phyloP scores from a whole-genome alignment of 1,284 basidiomycete genomes.

The Athelia sp. region DNA sequence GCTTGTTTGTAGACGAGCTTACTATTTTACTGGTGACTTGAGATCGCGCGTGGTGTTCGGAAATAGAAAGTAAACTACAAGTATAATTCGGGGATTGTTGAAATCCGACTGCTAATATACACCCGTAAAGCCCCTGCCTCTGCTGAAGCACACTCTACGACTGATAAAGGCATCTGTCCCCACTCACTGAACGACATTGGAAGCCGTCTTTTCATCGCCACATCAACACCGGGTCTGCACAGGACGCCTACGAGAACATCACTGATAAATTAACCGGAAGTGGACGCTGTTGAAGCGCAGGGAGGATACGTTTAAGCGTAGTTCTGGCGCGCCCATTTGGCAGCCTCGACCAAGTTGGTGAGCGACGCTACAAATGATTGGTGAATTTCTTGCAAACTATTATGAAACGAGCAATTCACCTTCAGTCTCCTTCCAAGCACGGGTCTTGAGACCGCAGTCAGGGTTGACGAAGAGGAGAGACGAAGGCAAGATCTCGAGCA shows the following conservation, averaged over 20 bases:
- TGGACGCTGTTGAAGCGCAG: conserved; percentile 88
- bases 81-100: conserved; percentile 51
- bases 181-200: conserved; percentile 17
- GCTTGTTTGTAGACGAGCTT: background rate
- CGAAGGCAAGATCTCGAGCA: conserved; percentile 76
- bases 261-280: conserved; percentile 12
- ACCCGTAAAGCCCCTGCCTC: conserved; percentile 34
- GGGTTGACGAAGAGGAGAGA: conserved; percentile 93
- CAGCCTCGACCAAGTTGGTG: conserved; percentile 85
- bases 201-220: conserved; percentile 30
- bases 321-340: conserved; percentile 83
- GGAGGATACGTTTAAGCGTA: conserved; percentile 57
- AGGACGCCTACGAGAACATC: conserved; percentile 5
- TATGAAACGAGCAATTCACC: conserved; percentile 22
- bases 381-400: conserved; percentile 2
- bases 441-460: conserved; percentile 89
- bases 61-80: conserved; percentile 4
- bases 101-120: conserved; percentile 46
- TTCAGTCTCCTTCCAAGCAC: conserved; percentile 96
- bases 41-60: background rate
- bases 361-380: conserved; percentile 51
- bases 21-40: background rate
- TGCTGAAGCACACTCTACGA: conserved; percentile 32
- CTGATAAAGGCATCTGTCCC: conserved; percentile 11
- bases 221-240: conserved; percentile 40